Base-by-base conservation (phyloP, 345 rosid genomes). In the Bretschneidera sinensis region DNA sequence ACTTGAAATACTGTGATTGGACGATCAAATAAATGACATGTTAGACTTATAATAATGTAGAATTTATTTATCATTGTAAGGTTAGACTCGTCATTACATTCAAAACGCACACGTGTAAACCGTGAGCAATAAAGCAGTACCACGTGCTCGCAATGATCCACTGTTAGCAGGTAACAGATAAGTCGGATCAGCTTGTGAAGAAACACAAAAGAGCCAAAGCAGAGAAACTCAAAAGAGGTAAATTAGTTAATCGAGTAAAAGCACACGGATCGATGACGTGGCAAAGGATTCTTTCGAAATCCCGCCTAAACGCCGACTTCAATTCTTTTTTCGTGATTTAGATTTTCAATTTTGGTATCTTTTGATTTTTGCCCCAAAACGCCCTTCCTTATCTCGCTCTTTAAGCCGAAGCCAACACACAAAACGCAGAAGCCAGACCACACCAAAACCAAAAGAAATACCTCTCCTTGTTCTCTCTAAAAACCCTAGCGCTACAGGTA, bases 241-340 rank as follows among this genome's bases (percentile, higher is more conserved):
- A n/a, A 28, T 28, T 28, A 8, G 16, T 74, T 78, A 72, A 58
- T 69, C 17, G 22, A 1, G 4, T 9, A 16, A 39, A 21, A 57
- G 23, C 51, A 31, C 71, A 10, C 13, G 73, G 72, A 71, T 68
- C 43, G 58, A 19, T 74, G 84, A 81, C 80, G 59, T 77, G 86
- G 81, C 70, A 8, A 19, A 1, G 18, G 35, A 34, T 2, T 22
- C 15, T 61, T 78, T 78, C 63, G 66, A 79, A 75, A 75, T 79
- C 90, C 90, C 86, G 85, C 86, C 83, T 63, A 79, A 81, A 73
- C 67, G 71, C 78, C 62, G 70, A 45, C 60, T 60, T 60, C 50
- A 59, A 69, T 61, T 54, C 22, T 19, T 34, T n/a, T n/a, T n/a
- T 69, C 28, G 18, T 9, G 48, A 25, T 39, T 70, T 43, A 45